These are phyloP conservation scores for Mercurialis annua DNA, from an alignment of 345 rosid genomes.

Conservation along the genomic window DNA sequence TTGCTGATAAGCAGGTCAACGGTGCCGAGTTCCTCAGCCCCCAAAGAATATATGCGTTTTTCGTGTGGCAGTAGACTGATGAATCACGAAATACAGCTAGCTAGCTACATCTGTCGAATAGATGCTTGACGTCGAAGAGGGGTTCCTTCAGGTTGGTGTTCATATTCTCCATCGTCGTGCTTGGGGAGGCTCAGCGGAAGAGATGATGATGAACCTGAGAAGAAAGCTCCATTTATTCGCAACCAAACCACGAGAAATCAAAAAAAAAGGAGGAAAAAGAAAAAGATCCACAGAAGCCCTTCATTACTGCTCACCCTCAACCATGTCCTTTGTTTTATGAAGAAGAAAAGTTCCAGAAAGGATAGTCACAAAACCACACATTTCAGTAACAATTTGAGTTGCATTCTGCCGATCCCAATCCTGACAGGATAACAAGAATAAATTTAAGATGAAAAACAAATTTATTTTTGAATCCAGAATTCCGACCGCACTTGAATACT, in stretches of 20 bases:
- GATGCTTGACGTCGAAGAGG: constrained; percentile 57
- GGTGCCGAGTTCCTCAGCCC: constrained; percentile 21
- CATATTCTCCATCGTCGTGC: constrained; percentile 45
- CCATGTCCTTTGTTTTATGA: constrained; percentile 82
- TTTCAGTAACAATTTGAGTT: constrained; percentile 71
- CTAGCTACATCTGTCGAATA: constrained; percentile 31
- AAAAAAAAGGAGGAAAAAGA: neutral
- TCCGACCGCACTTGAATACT: neutral
- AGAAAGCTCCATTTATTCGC: constrained; percentile 13
- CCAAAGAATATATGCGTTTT: constrained; percentile 12
- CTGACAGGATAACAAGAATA: constrained; percentile 28
- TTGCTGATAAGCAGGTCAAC: constrained; percentile 19
- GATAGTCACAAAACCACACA: constrained; percentile 80
- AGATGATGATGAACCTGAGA: constrained; percentile 46
- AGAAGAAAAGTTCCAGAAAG: constrained; percentile 85
- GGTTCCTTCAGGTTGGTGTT: constrained; percentile 44
- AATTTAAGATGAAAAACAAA: neutral
- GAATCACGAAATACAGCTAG: constrained; percentile 6
- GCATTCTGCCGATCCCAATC: constrained; percentile 90
- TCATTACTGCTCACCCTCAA: constrained; percentile 45
- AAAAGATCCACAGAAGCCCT: too few species aligned
- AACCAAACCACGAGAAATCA: constrained; percentile 15
- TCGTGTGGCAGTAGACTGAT: constrained; percentile 2
- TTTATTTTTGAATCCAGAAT: neutral
- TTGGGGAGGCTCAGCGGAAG: constrained; percentile 37